Evolutionary conservation across 208 protist genomes (phyloP), one percentile per base, ranked within the genome.

Genomic region (Endotrypanum monterogeii): DNA sequence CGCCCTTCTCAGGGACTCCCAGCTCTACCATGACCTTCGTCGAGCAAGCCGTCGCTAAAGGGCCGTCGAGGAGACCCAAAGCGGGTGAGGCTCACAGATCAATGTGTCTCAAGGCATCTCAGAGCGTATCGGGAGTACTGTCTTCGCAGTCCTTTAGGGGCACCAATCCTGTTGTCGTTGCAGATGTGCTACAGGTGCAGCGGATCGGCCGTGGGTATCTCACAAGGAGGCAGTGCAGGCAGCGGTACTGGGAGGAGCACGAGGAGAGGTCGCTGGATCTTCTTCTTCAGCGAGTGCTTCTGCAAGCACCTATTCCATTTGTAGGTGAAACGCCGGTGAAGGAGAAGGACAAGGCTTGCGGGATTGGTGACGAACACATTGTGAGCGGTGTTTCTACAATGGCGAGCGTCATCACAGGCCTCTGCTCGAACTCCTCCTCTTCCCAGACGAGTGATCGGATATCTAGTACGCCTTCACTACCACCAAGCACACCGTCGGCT

Each of bases 191-290:
- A 32, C 67, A 56, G 8, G 55, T 85, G 56, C 76, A 72, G 56
- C 80, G 80, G 23, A 32, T 82, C 41, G 76, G 76, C 20, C 79
- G 78, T 37, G 82, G 82, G 52, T 87, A 73, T 73, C 58, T 76
- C 18, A 63, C 51, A 28, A 68, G 83, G 11, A 41, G 28, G 16
- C 62, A 66, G 54, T 48, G 80, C n/a, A 61, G 35, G 9, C 57
- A 54, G 56, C 39, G 35, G 20, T 75, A 57, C 54, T 7, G 46
- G 30, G 73, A 77, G 44, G n/a, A 25, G 25, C 57, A 48, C 18
- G 82, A 86, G 37, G 79, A 84, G 69, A 57, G 57, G 18, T 7
- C 56, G 18, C 69, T 82, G 1, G 79, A 80, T 58, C 62, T 51
- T 28, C 58, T 76, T 50, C 72, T 83, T 58, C 44, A 72, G 55